Percentiles rank a stretch among this genome's conserved stretches.
Conservation (phyloP, 441 rosid genomes). For the Populus trichocarpa region DNA sequence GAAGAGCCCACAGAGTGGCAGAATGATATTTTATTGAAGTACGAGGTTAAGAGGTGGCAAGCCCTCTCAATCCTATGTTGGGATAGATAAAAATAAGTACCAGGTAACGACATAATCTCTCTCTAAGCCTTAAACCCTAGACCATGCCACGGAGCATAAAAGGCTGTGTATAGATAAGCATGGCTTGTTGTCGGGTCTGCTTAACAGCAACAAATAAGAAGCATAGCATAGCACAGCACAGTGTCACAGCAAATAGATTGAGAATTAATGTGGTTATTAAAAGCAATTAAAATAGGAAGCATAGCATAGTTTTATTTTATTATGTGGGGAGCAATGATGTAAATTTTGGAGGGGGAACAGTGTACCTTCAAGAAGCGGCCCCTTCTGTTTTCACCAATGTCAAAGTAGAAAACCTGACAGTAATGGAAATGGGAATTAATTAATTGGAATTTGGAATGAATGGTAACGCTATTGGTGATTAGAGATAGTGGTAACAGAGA, state of each 20-base stretch:
- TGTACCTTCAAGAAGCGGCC: slow-evolving; percentile 92
- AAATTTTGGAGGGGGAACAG: not conserved
- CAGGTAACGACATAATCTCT: not conserved
- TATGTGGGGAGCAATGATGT: not conserved
- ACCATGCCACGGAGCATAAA: not conserved
- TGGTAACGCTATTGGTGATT: not conserved
- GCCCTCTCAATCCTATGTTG: not conserved
- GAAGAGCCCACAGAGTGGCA: not conserved
- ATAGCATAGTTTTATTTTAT: not conserved
- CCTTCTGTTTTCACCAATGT: slow-evolving; percentile 78
- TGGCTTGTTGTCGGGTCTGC: not conserved
- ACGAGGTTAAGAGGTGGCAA: not conserved
- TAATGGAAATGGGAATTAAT: not conserved
- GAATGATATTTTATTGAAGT: not conserved
- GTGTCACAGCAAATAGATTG: not conserved
- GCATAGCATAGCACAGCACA: not conserved
- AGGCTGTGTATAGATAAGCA: not conserved
- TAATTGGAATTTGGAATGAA: not conserved
- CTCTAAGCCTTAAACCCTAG: not conserved
- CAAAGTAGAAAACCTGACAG: slow-evolving; percentile 62
- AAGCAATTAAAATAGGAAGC: not conserved
- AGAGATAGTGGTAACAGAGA: not conserved
- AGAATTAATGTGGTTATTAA: not conserved
- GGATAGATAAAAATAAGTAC: not conserved
- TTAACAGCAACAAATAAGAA: not conserved